Evolutionary conservation across 768 basidiomycete species (phyloP), one percentile per base, ranked within the genome.

Genomic region (Strobilomyces echinocephalus): DNA sequence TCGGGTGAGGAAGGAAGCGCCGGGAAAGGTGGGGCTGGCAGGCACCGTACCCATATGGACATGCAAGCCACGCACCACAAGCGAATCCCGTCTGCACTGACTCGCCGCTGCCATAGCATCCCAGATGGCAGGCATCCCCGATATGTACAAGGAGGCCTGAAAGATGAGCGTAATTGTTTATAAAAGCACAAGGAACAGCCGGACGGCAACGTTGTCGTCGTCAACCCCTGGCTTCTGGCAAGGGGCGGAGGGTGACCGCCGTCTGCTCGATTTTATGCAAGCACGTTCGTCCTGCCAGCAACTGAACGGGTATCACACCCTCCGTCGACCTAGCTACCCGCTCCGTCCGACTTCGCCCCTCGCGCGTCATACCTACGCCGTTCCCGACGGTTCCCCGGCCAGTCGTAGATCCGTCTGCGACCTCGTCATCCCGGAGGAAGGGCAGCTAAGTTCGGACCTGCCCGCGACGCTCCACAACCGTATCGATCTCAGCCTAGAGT

Each of bases 401-500:
- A 46, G 56, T 10, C 60, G 60, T 20, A 61, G 60, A 52, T 66
- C 66, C 0, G 14, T 69, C 28, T 68, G 65, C 51, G 69, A 71
- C 46, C 66, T 66, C 8, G 24, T 50, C 49, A 69, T 69, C 56
- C 68, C 68, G 12, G 68, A 69, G 45, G 68, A 69, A 46, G 47
- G 40, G 0, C 58, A 61, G 18, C 46, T 58, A 16, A 55, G 46
- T 50, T 71, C 69, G 70, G 69, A 68, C 59, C 66, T 71, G 70
- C 48, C 68, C 69, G 68, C 62, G 40, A 53, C 69, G 20, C 59
- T 62, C 56, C 69, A 69, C 49, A 58, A 54, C 15, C 63, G 55
- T 58, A 69, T 71, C 60, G 69, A 69, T 69, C 60, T 68, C 61
- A 66, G 64, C 58, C 50, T 61, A 45, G 75, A 78, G 59, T 71